A percentile compares a stretch with the other conserved stretches of the same genome.
These are phyloP conservation scores for Backusella liffmaniae DNA, from an alignment of 192 early-diverging fungal species.

Conservation along the genomic window DNA sequence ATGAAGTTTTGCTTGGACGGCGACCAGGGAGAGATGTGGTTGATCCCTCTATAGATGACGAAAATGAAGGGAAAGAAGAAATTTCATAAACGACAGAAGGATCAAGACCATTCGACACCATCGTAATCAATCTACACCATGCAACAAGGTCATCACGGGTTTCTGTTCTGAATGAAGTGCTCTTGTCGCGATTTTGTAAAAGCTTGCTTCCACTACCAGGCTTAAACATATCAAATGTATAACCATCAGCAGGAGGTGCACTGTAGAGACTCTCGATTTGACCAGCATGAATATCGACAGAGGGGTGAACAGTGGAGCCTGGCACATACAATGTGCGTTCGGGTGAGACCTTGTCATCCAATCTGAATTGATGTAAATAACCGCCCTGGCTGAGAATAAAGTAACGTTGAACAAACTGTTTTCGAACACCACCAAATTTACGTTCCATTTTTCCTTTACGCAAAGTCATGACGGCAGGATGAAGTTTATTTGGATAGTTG, in stretches of 20 bases:
- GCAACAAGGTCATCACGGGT: not conserved
- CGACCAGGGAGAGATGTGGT: not conserved
- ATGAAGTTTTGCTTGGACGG: not conserved
- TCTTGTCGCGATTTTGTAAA: conserved; percentile 11
- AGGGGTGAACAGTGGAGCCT: conserved; percentile 24
- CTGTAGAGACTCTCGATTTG: not conserved
- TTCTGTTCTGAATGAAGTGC: not conserved
- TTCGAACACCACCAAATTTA: conserved; percentile 36
- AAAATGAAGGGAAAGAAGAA: not conserved
- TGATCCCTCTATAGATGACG: not conserved
- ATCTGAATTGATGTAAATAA: conserved; percentile 43
- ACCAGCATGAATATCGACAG: conserved; percentile 17
- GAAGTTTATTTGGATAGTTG: conserved; percentile 42
- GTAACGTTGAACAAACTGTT: conserved; percentile 40
- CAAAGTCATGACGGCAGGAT: conserved; percentile 34
- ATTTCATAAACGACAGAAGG: not conserved
- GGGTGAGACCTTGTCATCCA: conserved; percentile 26
- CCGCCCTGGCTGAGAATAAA: conserved; percentile 45
- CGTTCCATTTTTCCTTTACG: conserved; percentile 40
- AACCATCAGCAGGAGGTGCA: not conserved
- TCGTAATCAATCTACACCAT: conserved; percentile 10
- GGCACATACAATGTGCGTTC: conserved; percentile 47
- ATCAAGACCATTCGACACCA: conserved; percentile 1
- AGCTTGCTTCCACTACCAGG: not conserved
- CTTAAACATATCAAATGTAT: conserved; percentile 22